Evolutionary conservation across 331 rosid genomes (phyloP), one percentile per base, ranked within the genome.

Genomic region (Arachis monticola): DNA sequence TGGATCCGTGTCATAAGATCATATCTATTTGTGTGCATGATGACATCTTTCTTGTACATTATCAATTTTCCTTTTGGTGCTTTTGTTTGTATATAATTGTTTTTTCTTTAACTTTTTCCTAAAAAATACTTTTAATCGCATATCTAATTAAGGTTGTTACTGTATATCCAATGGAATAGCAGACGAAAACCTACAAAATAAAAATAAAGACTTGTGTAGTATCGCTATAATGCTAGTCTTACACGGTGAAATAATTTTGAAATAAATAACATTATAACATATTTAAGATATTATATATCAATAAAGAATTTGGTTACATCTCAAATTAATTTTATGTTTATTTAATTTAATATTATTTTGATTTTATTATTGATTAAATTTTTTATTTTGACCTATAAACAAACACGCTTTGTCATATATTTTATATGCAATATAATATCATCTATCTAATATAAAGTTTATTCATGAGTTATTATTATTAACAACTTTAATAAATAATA

Each of bases 41-140:
- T 35, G 30, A 9, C 60, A 62, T 61, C 42, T 73, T 73, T 47
- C 10, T 72, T 56, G 65, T 70, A 55, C 55, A 5, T 40, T 58
- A 1, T 32, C 76, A 73, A 31, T 7, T 62, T 53, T 61, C 50
- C 27, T 50, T 73, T 35, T 72, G 47, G 46, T 44, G 2, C 10
- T 9, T 65, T 65, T 42, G n/a, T 57, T 47, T 8, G 12, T 6
- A 1, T 10, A 11, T 12, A 1, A 6, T 7, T 35, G 12, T 35
- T 32, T 60, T 17, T 44, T 44, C 9, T 5, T 44, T 44, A 1
- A 4, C 5, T 44, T 44, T 44, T 44, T 5, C 9, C 5, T 44
- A 44, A 44, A 1, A 31, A 10, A 14, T 5, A 56, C 7, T 14
- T 14, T 17, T 56, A 56, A 31, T 14, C 14, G 60, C 11, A 61